Evolutionary conservation across 345 rosid species (phyloP), one percentile per base, ranked within the genome.

Genomic region (Mallotus nudiflorus): DNA sequence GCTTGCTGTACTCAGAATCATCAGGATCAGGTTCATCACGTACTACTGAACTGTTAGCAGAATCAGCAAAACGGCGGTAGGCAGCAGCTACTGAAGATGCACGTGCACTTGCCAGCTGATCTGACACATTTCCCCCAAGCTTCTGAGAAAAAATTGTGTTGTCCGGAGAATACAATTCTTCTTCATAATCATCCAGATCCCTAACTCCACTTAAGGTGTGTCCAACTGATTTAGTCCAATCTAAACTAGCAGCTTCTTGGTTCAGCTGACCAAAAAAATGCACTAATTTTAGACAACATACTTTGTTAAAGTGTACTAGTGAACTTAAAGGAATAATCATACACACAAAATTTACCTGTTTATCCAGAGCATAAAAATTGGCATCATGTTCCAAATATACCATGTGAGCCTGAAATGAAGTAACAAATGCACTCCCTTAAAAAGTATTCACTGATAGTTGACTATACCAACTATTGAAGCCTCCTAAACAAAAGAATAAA

Each of bases 41-140:
- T 9, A 52, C 78, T 80, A 82, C 82, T 57, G 84, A 48, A 76
- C 8, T 44, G 57, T 68, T 65, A 24, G 39, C 70, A 72, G 81
- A 75, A 45, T 67, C 66, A 66, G 73, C 83, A 52, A 84, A 70
- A 73, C 96, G 93, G 50, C 53, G 83, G 82, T 78, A 90, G 55
- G 98, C 99, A 86, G 99, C 99, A 77, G 87, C 83, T 70, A 89
- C 94, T 14, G 98, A 90, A 54, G 96, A 82, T 45, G 79, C 88
- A 55, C 94, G 92, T 35, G 92, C 96, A 87, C 77, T 81, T 58
- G 74, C 88, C 61, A 85, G 66, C 64, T 82, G 81, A 73, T 78
- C 79, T 1, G 70, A 79, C 35, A 60, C 74, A 75, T 73, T 85
- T 69, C 97, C 99, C 44, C 98, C 99, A 53, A 95, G 89, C 80